Conservation (phyloP, 2,329 filamentous ascomycete species). For the Calcarisporium arbuscula region DNA sequence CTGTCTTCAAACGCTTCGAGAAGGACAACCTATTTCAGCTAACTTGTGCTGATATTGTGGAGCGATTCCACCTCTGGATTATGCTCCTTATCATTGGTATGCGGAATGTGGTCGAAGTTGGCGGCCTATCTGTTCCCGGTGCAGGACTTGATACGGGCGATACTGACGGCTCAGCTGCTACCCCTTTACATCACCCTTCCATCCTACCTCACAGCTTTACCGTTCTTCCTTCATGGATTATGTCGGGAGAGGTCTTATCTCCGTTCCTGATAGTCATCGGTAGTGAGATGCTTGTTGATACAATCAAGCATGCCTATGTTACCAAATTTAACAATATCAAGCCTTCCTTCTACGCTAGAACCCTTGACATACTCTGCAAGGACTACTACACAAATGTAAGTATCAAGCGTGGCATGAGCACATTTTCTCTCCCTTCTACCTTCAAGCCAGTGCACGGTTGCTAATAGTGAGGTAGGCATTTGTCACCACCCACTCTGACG, state of each 20-base stretch:
- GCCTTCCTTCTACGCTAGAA: slow-evolving; percentile 80
- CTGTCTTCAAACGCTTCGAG: slow-evolving; percentile 97
- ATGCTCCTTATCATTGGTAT: slow-evolving; percentile 96
- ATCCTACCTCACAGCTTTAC: slow-evolving; percentile 90
- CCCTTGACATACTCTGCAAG: slow-evolving; percentile 89
- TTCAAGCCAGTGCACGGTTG: not conserved
- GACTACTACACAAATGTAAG: slow-evolving; percentile 93
- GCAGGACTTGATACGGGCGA: slow-evolving; percentile 42
- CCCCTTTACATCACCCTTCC: slow-evolving; percentile 60
- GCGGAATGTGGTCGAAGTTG: slow-evolving; percentile 93
- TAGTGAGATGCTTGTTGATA: slow-evolving; percentile 94
- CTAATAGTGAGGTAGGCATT: slow-evolving; percentile 63
- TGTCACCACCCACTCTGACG: slow-evolving; percentile 79
- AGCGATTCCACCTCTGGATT: slow-evolving; percentile 94
- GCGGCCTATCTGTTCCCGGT: slow-evolving; percentile 64
- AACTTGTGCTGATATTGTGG: slow-evolving; percentile 92
- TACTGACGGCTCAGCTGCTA: slow-evolving; percentile 45
- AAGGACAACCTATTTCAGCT: slow-evolving; percentile 97
- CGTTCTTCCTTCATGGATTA: slow-evolving; percentile 71
- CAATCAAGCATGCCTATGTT: slow-evolving; percentile 96
- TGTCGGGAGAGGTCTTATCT: slow-evolving; percentile 78
- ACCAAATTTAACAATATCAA: slow-evolving; percentile 98
- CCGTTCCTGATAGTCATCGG: slow-evolving; percentile 92
- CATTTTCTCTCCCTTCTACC: not conserved
- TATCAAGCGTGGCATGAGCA: too few species aligned